Evolutionary conservation across 2,329 filamentous ascomycete species (phyloP), one percentile per base, ranked within the genome.

Genomic region (Alternaria sp.): DNA sequence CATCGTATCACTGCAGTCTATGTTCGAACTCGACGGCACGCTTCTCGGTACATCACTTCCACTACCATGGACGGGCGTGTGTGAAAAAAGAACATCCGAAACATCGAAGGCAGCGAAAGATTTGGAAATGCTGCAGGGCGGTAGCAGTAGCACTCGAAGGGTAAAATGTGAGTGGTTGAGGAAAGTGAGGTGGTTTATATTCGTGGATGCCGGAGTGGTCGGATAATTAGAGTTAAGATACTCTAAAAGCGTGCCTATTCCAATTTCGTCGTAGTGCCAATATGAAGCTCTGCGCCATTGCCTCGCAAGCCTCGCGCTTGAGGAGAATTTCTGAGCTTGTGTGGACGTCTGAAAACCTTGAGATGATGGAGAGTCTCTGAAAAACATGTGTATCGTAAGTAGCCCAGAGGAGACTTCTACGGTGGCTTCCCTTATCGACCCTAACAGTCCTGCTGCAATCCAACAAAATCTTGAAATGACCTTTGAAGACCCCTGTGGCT

Each of bases 251-350:
- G 26, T 14, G 43, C 24, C 43, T 32, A 53, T 62, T 24, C 61
- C 54, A n/a, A 14, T 51, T 57, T 24, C 5, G n/a, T 39, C 3
- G 14, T 59, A 60, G 51, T n/a, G 36, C 30, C 32, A 55, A 54
- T 54, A 59, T 51, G 24, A 60, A 65, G 65, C 63, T 60, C 63
- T 48, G 44, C 39, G 54, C 46, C 54, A 49, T 43, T 16, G 49
- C 47, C 30, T 51, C 42, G 59, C 61, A 64, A 62, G 61, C 56
- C 61, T 64, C 39, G 38, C 46, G 46, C 34, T 51, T 51, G 63
- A 64, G 58, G 56, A 61, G 48, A 51, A 57, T 61, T 61, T 38
- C 39, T 64, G 55, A 61, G 65, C 63, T 66, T 66, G 57, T 59
- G 53, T 52, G 52, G 56, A 64, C 62, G 22, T 62, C 52, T 6